phyloP scores from a whole-genome alignment of 2,329 filamentous ascomycete species.

The Colletotrichum nymphaeae region DNA sequence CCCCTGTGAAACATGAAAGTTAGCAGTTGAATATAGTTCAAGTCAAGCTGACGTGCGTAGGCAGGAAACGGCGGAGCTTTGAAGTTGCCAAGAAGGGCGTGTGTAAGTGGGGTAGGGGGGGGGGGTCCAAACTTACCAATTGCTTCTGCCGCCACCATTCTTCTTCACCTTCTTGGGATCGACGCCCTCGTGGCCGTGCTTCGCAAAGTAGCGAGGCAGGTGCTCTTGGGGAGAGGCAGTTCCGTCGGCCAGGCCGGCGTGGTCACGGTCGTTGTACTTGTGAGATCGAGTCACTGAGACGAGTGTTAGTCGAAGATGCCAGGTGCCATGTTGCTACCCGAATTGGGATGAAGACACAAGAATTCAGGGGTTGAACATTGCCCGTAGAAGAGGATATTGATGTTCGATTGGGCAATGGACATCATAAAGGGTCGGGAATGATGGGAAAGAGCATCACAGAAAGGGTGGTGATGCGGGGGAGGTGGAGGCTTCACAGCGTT shows the following conservation, averaged over 20 bases:
- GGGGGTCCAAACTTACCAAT: constrained; percentile 76
- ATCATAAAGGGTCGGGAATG: neutral
- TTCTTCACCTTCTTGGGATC: constrained; percentile 98
- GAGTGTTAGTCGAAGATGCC: constrained; percentile 27
- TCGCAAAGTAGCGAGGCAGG: constrained; percentile 93
- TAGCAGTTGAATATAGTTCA: neutral
- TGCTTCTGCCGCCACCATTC: constrained; percentile 90
- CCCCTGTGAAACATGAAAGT: constrained; percentile 71
- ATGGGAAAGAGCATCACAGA: constrained; percentile 22
- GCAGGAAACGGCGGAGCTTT: neutral
- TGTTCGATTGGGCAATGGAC: neutral
- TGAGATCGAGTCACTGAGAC: constrained; percentile 92
- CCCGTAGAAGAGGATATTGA: neutral
- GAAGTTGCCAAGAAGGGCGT: neutral
- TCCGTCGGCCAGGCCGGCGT: constrained; percentile 82
- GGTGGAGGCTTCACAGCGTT: neutral
- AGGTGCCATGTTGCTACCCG: neutral
- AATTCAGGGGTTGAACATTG: neutral
- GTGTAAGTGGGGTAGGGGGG: constrained; percentile 33
- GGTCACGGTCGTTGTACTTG: constrained; percentile 95
- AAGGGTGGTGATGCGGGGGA: constrained; percentile 24
- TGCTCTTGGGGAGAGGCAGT: constrained; percentile 76
- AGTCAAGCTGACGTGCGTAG: neutral
- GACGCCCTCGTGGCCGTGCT: constrained; percentile 81
- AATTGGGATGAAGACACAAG: too few species aligned